Base-by-base conservation (phyloP, 805 yeast genomes). In the Pichia manshurica region DNA sequence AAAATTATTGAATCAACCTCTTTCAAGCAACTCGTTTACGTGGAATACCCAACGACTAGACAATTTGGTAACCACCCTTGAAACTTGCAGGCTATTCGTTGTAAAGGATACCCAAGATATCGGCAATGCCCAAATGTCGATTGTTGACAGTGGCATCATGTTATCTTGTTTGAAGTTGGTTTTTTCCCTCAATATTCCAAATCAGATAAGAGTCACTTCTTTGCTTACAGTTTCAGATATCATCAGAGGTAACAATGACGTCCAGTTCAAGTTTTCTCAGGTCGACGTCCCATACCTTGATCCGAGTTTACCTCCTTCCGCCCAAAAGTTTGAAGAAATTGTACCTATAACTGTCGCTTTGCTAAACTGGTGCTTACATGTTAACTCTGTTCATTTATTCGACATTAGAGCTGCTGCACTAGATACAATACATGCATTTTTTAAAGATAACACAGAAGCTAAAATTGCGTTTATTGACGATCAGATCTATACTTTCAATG, bases 231-330 rank as follows among this genome's bases (percentile, higher is more conserved):
- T 87, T 2, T 89, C 95, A 1, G 91, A 84, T 53, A 69, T 90
- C 29, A 82, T 93, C 4, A 67, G 81, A 42, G 75, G 79, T 28
- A 88, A 89, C 61, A 64, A 72, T 3, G 76, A 71, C 2, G 74
- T 85, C 31, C 99, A 93, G 63, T 67, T 69, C 13, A 79, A 79
- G 49, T 84, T 91, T 56, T 73, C 88, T 1, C 81, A 80, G 46
- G 81, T 91, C 13, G 98, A 93, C 63, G 96, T 93, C 7, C 99
- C 99, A 0, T 87, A 83, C 60, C 72, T 90, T 47, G 97, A 88
- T 58, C 88, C 96, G 10, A 56, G 62, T 44, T 52, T 66, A 39
- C 69, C 69, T 10, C 21, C 48, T 2, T 16, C 57, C 9, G 62
- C 62, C 7, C 69, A 65, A 48, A 61, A 54, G 46, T 61, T 58